Base-by-base conservation (phyloP, 345 rosid species). In the Jatropha curcas region DNA sequence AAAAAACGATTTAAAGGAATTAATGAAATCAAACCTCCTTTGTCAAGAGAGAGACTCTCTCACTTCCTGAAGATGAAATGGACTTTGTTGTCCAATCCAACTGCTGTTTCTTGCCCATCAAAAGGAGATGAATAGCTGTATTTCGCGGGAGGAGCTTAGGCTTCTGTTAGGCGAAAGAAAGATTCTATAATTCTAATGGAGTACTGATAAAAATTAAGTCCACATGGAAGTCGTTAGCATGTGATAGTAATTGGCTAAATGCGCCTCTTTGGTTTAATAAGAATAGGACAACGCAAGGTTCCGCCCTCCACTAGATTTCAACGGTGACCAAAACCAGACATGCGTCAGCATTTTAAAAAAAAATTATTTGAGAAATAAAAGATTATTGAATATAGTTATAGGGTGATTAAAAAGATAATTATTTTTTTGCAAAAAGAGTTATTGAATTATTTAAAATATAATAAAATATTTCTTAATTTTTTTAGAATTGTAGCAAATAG, bases 91-190 rank as follows among this genome's bases (percentile, higher is more conserved):
- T 78, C 84, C 90, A 83, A 70, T 84, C 87, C 80, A 82, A 64
- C 39, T 82, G 81, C 79, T 62, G 82, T 72, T 88, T 84, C 88
- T 85, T 86, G 60, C 92, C 92, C 97, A 89, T 89, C 70, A 67
- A 53, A n/a, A 12, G 3, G 34, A 45, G 56, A 4, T 24, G 34
- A 67, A 43, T n/a, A 66, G 50, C 37, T 52, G 37, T n/a, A 56
- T 60, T 66, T 64, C 60, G 72, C 35, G 71, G 76, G 71, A 65
- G 65, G 39, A 60, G 19, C 37, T 60, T 11, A 7, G 33, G 8
- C 6, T 5, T 19, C 45, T 59, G 43, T 60, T 45, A 12, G 14
- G 50, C 14, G 50, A 45, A 45, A 45, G 50, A 45, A 45, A 45
- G 19, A 45, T 45, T 11, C 14, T 45, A 45, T 1, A 0, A 12